phyloP scores from a whole-genome alignment of 805 yeast species.

The Wickerhamiella nectarea region DNA sequence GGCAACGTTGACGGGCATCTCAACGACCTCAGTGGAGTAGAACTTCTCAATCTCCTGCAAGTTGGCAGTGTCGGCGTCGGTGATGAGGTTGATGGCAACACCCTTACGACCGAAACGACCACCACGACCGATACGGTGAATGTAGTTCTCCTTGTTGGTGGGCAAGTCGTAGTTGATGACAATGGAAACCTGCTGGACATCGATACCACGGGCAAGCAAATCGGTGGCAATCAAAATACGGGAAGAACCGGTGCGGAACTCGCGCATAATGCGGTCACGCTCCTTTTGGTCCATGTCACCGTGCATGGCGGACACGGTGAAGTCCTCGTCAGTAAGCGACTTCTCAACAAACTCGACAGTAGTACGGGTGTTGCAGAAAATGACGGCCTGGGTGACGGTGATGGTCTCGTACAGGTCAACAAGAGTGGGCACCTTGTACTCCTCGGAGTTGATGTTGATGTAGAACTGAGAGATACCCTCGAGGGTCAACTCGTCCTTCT shows the following conservation, averaged over 20 bases:
- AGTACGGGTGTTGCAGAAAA: conserved; percentile 90
- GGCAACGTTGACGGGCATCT: conserved; percentile 60
- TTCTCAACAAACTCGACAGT: conserved; percentile 84
- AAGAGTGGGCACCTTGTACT: conserved; percentile 86
- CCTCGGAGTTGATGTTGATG: conserved; percentile 84
- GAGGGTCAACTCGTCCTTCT: conserved; percentile 86
- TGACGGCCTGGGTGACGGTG: conserved; percentile 93
- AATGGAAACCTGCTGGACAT: conserved; percentile 91
- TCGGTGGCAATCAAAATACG: conserved; percentile 88
- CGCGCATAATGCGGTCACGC: conserved; percentile 89
- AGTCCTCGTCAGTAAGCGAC: conserved; percentile 60
- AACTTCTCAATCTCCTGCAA: conserved; percentile 79
- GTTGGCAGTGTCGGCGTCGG: conserved; percentile 58
- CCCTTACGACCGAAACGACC: conserved; percentile 99
- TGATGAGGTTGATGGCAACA: conserved; percentile 88
- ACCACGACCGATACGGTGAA: conserved; percentile 96
- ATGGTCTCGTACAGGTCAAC: conserved; percentile 91
- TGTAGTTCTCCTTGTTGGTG: conserved; percentile 78
- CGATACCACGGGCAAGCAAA: conserved; percentile 95
- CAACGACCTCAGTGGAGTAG: conserved; percentile 80
- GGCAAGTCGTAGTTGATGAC: conserved; percentile 93
- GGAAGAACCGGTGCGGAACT: conserved; percentile 87
- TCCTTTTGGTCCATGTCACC: conserved; percentile 92
- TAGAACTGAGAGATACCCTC: conserved; percentile 92
- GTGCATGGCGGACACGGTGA: conserved; percentile 89